Conservation (phyloP, 2,329 filamentous ascomycete genomes). For the Ascochyta koolunga region DNA sequence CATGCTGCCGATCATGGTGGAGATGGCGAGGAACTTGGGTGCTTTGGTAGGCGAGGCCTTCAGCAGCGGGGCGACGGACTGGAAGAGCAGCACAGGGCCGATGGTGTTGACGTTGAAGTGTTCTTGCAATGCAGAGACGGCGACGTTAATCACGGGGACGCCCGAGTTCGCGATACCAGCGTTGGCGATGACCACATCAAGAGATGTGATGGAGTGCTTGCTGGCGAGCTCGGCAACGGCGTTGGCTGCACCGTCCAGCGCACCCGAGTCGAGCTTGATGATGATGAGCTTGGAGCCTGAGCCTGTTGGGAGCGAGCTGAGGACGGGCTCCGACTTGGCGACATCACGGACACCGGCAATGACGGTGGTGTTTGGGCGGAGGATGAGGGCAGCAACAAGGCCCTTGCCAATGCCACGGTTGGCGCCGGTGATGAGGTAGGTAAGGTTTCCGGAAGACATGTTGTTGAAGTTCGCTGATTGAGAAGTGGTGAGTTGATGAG, state of each 20-base stretch:
- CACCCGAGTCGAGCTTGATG: constrained; percentile 22
- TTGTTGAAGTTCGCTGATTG: no score
- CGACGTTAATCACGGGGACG: background rate
- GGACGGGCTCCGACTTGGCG: background rate
- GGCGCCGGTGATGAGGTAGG: no score
- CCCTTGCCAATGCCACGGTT: no score
- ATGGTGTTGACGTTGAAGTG: constrained; percentile 51
- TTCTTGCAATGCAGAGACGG: background rate
- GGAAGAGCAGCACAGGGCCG: constrained; percentile 36
- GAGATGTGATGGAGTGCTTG: constrained; percentile 44
- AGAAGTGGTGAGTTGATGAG: no score
- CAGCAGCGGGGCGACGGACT: constrained; percentile 49
- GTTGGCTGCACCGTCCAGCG: constrained; percentile 5
- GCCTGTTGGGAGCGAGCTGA: constrained; percentile 43
- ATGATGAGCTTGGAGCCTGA: constrained; percentile 20
- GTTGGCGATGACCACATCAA: constrained; percentile 62
- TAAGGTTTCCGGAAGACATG: no score
- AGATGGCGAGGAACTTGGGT: constrained; percentile 23
- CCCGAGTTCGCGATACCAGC: constrained; percentile 49
- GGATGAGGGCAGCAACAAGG: no score
- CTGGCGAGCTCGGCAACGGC: constrained; percentile 15
- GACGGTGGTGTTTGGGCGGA: constrained; percentile 22
- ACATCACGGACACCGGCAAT: constrained; percentile 24
- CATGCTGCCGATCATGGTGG: constrained; percentile 15
- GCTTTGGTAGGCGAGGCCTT: constrained; percentile 18